Base-by-base conservation (phyloP, 768 basidiomycete genomes). In the Nevesoporus exiguus region DNA sequence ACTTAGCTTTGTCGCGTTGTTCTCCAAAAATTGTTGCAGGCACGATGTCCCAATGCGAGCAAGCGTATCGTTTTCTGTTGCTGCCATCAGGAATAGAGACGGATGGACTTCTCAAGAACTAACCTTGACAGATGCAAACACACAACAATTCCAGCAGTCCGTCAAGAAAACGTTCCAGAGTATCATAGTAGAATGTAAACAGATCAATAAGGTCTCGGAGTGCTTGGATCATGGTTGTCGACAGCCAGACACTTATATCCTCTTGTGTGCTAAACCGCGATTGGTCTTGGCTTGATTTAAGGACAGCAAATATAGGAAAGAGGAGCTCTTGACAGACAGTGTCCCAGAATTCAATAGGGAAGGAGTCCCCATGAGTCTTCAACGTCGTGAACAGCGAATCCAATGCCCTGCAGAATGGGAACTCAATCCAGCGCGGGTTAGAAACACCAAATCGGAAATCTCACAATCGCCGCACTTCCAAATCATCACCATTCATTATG, bases 221-320 rank as follows among this genome's bases (percentile, higher is more conserved):
- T 1, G 97, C 97, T 67, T 98, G 94, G 47, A 98, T 97, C 90
- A 99, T 94, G 3, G 97, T 99, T 14, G 97, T 97, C 24, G 94
- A 98, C 43, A 99, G 73, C 97, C 97, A 99, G 25, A 99, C 94
- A 63, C 93, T 97, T 93, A 98, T 96, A 62, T 98, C 97, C 66
- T 98, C 97, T 64, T 97, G 93, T 5, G 93, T 95, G 69, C 80
- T 90, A 75, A 98, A 98, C 19, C 96, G 82, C 13, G 93, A 89
- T 34, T 96, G 70, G 67, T 97, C 96, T 72, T 93, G 89, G 61
- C 85, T 90, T 15, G 93, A 95, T 63, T 92, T 93, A 37, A 99
- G 78, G 44, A 98, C 92, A 0, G 94, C 90, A 67, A 99, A 99
- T 59, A 99, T 98, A 0, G 97, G 97, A 81, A 99, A 98, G 41